phyloP scores from a whole-genome alignment of 768 basidiomycete species.

The Kwoniella sp. region DNA sequence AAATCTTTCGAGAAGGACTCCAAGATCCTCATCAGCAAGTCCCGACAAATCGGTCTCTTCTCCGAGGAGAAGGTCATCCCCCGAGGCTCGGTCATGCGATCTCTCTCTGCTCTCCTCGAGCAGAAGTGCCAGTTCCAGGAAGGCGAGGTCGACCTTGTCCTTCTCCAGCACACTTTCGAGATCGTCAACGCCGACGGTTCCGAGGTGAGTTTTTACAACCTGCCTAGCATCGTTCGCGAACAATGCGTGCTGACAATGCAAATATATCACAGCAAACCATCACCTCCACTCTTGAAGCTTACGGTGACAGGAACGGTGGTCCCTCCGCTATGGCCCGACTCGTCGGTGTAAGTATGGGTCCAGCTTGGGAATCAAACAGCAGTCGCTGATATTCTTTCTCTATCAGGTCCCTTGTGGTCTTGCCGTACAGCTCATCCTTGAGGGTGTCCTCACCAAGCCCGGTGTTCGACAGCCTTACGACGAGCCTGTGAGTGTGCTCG shows the following conservation, averaged over 20 bases:
- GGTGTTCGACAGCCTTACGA: slow-evolving; percentile 87
- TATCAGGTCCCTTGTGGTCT: slow-evolving; percentile 89
- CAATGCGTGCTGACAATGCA: background rate
- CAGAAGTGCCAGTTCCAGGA: slow-evolving; percentile 85
- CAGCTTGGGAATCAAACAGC: background rate
- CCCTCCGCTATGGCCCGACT: slow-evolving; percentile 81
- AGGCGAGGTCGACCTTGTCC: slow-evolving; percentile 91
- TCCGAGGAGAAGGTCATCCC: slow-evolving; percentile 66
- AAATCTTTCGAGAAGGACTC: slow-evolving; percentile 67
- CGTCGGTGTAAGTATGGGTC: slow-evolving; percentile 21
- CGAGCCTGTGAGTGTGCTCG: slow-evolving; percentile 66
- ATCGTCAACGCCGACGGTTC: slow-evolving; percentile 84
- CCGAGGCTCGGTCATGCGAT: slow-evolving; percentile 76
- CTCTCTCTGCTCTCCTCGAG: slow-evolving; percentile 87
- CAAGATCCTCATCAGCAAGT: slow-evolving; percentile 78
- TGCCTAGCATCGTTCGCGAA: too few species aligned
- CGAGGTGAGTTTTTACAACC: slow-evolving; percentile 58
- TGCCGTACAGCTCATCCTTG: slow-evolving; percentile 85
- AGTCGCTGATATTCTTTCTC: background rate
- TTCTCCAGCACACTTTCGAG: slow-evolving; percentile 97
- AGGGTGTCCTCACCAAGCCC: slow-evolving; percentile 73
- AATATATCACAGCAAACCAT: slow-evolving; percentile 68
- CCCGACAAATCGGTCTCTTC: slow-evolving; percentile 93
- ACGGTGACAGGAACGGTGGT: slow-evolving; percentile 69
- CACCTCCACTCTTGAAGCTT: slow-evolving; percentile 88